These are phyloP conservation scores for Quambalaria eucalypti DNA, from an alignment of 1,284 basidiomycete genomes.

Conservation along the genomic window DNA sequence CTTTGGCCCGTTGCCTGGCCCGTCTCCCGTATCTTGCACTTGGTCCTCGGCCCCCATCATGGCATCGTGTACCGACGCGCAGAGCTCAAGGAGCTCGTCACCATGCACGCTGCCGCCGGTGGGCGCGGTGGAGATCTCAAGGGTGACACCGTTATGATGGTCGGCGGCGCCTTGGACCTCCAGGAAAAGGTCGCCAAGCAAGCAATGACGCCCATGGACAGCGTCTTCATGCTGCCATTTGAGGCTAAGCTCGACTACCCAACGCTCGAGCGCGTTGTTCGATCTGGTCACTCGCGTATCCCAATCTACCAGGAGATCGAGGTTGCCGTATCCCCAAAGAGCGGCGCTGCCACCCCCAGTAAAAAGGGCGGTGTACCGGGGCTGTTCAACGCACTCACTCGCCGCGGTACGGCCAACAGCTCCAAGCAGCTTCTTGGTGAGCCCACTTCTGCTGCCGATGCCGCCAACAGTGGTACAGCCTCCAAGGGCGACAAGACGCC, in stretches of 20 bases:
- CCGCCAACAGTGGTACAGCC: not conserved
- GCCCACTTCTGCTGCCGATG: conserved; percentile 7
- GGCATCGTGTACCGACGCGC: conserved; percentile 43
- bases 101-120: conserved; percentile 59
- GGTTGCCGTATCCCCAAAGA: conserved; percentile 7
- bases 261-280: conserved; percentile 63
- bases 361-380: conserved; percentile 8
- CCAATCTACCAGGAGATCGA: conserved; percentile 52
- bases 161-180: conserved; percentile 64
- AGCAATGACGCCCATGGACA: conserved; percentile 67
- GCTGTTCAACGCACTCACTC: conserved; percentile 16
- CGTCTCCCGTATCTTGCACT: conserved; percentile 45
- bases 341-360: conserved; percentile 18
- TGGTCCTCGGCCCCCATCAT: conserved; percentile 43
- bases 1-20: conserved; percentile 47
- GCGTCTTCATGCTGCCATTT: conserved; percentile 67
- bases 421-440: conserved; percentile 47
- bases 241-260: conserved; percentile 70
- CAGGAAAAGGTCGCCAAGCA: conserved; percentile 62
- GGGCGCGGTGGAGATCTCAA: conserved; percentile 59
- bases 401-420: conserved; percentile 48
- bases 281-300: conserved; percentile 64
- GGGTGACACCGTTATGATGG: conserved; percentile 65
- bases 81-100: conserved; percentile 67
- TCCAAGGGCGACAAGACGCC: conserved; percentile 4